Base-by-base conservation (phyloP, 129 eudicot genomes). In the Oenanthe sinensis region DNA sequence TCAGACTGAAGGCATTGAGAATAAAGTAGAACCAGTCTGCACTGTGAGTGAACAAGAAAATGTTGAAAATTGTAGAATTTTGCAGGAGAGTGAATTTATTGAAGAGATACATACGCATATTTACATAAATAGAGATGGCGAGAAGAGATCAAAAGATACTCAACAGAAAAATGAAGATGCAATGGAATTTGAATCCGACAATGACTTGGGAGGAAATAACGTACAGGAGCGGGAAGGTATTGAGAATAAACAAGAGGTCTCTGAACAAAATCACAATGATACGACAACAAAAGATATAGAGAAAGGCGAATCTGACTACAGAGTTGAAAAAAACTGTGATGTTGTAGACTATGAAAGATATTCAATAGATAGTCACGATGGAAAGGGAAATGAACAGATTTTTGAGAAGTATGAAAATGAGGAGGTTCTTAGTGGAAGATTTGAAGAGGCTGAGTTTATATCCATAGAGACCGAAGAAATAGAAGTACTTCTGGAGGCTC, bases 181-280 rank as follows among this genome's bases (percentile, higher is more conserved):
- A 49, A 28, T 45, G 20, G 26, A 24, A 44, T 26, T 20, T 26
- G 79, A 76, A 77, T 55, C 47, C 48, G 69, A 75, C 52, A 19
- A 79, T 74, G 79, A 76, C 52, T 73, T 52, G 78, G 24, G 67
- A 74, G 50, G 69, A 44, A 75, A 62, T 74, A 74, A 54, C 69
- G 12, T 75, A 44, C 14, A 45, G 68, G 77, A 75, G n/a, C 37
- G 67, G 67, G 76, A 43, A n/a, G 76, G 74, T 52, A 82, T 63
- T 44, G 81, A 63, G 54, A 78, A 74, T 75, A 48, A 82, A 69
- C 82, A 85, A 72, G 88, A 82, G 81, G 70, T 78, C 83, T 68
- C 55, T 82, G 80, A 82, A 75, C 85, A 82, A 75, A 84, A 84
- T 77, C 46, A 74, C 58, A 65, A 39, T 75, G 83, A 40, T 55